A percentile compares a stretch with the other conserved stretches of the same genome.
Evolutionary conservation across 805 yeast genomes (phyloP).

Genomic region (Millerozyma miso): DNA sequence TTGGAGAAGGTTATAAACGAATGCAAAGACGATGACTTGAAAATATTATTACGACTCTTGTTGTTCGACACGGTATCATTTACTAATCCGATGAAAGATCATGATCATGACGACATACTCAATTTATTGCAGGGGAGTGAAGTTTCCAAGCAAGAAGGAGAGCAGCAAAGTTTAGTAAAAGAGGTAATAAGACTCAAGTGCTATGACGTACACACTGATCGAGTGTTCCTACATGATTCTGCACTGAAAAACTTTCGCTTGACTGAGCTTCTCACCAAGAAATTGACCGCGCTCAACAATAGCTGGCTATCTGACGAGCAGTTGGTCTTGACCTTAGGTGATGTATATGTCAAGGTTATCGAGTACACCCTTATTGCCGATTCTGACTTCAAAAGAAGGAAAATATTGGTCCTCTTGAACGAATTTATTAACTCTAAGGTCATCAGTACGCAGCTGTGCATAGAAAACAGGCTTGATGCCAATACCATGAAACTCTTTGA

Average conservation of each 20-base stretch:
- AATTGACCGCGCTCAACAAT: constrained; percentile 10
- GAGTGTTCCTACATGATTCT: constrained; percentile 17
- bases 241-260: constrained; percentile 9
- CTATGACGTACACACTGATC: constrained; percentile 31
- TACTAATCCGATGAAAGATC: neutral
- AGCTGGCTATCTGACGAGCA: constrained; percentile 7
- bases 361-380: constrained; percentile 28
- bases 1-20: neutral
- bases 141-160: neutral
- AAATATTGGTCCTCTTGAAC: constrained; percentile 17
- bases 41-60: neutral
- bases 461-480: neutral
- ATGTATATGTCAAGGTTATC: constrained; percentile 24
- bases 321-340: constrained; percentile 21
- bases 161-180: constrained; percentile 1
- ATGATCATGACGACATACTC: neutral
- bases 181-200: constrained; percentile 20
- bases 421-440: neutral
- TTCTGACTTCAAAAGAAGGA: constrained; percentile 29
- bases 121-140: neutral
- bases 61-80: neutral
- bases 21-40: constrained; percentile 1
- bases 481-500: neutral
- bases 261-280: constrained; percentile 25
- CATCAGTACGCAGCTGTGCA: neutral